These are phyloP conservation scores for Acidomyces sp. DNA, from an alignment of 495 filamentous ascomycete species.

Conservation along the genomic window DNA sequence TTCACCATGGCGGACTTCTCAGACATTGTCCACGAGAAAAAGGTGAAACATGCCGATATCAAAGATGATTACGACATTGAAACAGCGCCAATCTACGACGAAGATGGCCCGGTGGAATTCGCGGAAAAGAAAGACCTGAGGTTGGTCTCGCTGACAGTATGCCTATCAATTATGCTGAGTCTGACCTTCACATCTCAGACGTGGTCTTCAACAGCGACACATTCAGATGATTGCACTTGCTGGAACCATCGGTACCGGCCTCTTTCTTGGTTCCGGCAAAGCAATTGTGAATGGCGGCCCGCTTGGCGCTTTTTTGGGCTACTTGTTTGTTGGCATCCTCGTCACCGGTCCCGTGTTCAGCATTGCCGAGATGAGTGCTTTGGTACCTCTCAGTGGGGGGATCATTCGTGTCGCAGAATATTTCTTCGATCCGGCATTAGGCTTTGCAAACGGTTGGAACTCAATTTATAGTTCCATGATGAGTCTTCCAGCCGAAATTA, in stretches of 20 bases:
- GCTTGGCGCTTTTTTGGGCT: conserved; percentile 56
- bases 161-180: not conserved
- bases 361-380: conserved; percentile 56
- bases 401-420: conserved; percentile 44
- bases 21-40: no score
- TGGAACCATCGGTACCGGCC: conserved; percentile 24
- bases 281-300: conserved; percentile 31
- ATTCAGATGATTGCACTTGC: conserved; percentile 25
- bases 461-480: conserved; percentile 1
- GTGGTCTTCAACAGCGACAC: conserved; percentile 23
- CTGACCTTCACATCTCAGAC: not conserved
- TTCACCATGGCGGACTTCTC: no score
- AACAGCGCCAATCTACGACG: not conserved
- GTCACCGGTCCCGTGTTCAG: conserved; percentile 38
- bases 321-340: conserved; percentile 43
- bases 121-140: not conserved
- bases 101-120: not conserved
- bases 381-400: conserved; percentile 40
- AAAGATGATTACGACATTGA: not conserved
- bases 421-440: conserved; percentile 49
- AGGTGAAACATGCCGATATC: no score
- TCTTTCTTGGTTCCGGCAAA: conserved; percentile 17
- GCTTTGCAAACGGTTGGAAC: conserved; percentile 45
- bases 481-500: conserved; percentile 39
- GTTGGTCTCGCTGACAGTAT: not conserved